Evolutionary conservation across 345 rosid genomes (phyloP).

Genomic region (Sapria himalayana): DNA sequence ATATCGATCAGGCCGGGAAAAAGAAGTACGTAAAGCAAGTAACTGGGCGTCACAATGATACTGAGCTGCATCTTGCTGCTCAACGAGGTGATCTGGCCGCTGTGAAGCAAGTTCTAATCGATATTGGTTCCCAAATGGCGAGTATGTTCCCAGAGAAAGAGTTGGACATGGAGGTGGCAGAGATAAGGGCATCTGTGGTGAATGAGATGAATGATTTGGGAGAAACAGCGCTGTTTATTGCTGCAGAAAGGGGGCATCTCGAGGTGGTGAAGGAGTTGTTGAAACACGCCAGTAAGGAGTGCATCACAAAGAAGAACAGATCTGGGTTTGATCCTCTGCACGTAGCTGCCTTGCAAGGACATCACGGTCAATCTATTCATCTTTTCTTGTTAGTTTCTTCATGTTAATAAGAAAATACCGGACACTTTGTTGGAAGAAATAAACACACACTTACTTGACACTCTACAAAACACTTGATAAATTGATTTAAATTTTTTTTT

Average conservation of each 20-base stretch:
- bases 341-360: constrained; percentile 12
- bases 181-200: constrained; percentile 14
- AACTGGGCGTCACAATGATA: constrained; percentile 71
- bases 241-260: constrained; percentile 14
- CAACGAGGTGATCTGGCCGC: constrained; percentile 68
- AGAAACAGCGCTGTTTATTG: constrained; percentile 14
- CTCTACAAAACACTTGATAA: no score
- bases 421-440: no score
- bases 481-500: no score
- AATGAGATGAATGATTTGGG: constrained; percentile 18
- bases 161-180: constrained; percentile 38
- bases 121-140: constrained; percentile 46
- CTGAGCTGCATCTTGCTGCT: constrained; percentile 73
- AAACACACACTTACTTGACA: no score
- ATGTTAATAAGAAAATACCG: no score
- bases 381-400: no score
- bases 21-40: constrained; percentile 95
- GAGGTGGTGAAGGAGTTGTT: constrained; percentile 15
- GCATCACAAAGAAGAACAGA: constrained; percentile 10
- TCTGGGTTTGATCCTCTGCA: constrained; percentile 12
- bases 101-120: constrained; percentile 54
- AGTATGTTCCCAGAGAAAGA: constrained; percentile 53
- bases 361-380: constrained; percentile 10
- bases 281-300: constrained; percentile 11
- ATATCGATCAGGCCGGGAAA: constrained; percentile 78